Evolutionary conservation across 1,139 yeast genomes (phyloP), one percentile per base, ranked within the genome.

Genomic region (Scheffersomyces illinoinensis): DNA sequence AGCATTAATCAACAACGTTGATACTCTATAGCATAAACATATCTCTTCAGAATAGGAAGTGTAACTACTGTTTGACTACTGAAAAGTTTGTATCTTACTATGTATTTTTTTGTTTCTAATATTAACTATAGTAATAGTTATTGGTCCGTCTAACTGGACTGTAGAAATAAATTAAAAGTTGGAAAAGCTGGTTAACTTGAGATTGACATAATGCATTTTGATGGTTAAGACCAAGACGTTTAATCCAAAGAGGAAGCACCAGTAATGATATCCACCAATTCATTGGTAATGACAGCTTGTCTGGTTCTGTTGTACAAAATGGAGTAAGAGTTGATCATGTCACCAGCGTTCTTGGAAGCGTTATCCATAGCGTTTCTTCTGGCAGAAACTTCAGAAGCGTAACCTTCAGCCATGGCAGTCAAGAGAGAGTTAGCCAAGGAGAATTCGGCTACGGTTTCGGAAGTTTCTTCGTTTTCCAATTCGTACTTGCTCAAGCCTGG

Each of bases 301-400:
- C 99, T 93, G 77, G 98, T 91, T 88, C 99, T 93, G 93, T 95
- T 95, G 84, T 95, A 95, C 80, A 93, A 88, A 79, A 95, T 95
- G 68, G 98, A 89, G 90, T 91, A 93, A 76, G 86, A 89, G 83
- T 86, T 89, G 76, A 95, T 95, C 99, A 95, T 95, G 72, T 95
- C 99, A 82, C 97, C 97, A 66, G 99, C 99, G 77, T 93, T 95
- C 96, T 95, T 95, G 71, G 98, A 93, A 66, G 99, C 99, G 76
- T 93, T 95, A 82, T 95, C 99, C 99, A 95, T 95, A 71, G 99
- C 99, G 78, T 93, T 93, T 89, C 99, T 93, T 88, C 99, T 93
- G 64, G 99, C 98, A 68, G 97, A 90, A 70, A 93, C 85, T 85
- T 95, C 99, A 60, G 98, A 91, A 66, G 99, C 98, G 79, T 95